Conservation (phyloP, 2,329 filamentous ascomycete species). For the Trichoderma atroviride region DNA sequence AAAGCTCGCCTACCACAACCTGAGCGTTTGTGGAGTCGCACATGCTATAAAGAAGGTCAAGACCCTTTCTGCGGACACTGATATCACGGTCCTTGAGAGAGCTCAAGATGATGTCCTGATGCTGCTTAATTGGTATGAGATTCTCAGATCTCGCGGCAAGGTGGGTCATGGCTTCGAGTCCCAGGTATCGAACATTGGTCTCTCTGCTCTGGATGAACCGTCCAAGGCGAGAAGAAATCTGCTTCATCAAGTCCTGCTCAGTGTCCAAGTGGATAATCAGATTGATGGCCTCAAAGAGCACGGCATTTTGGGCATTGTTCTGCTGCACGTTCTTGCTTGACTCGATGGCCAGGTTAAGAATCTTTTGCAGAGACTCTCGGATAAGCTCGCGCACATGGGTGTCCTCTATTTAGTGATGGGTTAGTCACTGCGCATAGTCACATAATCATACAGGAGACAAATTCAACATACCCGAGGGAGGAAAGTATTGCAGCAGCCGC, state of each 20-base stretch:
- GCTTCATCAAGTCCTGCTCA: slow-evolving; percentile 91
- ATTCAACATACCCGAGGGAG: slow-evolving; percentile 72
- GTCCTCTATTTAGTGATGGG: slow-evolving; percentile 66
- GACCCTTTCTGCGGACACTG: slow-evolving; percentile 90
- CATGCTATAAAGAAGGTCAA: slow-evolving; percentile 99
- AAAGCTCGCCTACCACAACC: slow-evolving; percentile 87
- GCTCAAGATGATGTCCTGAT: slow-evolving; percentile 93
- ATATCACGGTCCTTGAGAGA: slow-evolving; percentile 95
- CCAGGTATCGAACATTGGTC: slow-evolving; percentile 95
- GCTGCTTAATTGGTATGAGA: slow-evolving; percentile 95
- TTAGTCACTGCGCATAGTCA: not conserved
- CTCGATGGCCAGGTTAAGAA: slow-evolving; percentile 88
- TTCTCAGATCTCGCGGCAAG: slow-evolving; percentile 91
- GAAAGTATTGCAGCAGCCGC: slow-evolving; percentile 91
- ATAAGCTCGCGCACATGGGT: slow-evolving; percentile 90
- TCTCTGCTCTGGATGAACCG: slow-evolving; percentile 97
- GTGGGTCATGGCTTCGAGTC: slow-evolving; percentile 97
- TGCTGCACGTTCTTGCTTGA: slow-evolving; percentile 98
- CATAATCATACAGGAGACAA: not conserved
- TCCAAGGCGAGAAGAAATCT: slow-evolving; percentile 86
- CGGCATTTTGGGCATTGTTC: slow-evolving; percentile 97
- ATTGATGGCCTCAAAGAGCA: slow-evolving; percentile 98
- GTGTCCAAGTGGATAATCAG: slow-evolving; percentile 97
- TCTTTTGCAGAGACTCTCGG: slow-evolving; percentile 85
- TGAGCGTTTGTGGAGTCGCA: slow-evolving; percentile 94